These are phyloP conservation scores for Sequoiadendron giganteum DNA, from an alignment of 75 land plant species.

Conservation along the genomic window DNA sequence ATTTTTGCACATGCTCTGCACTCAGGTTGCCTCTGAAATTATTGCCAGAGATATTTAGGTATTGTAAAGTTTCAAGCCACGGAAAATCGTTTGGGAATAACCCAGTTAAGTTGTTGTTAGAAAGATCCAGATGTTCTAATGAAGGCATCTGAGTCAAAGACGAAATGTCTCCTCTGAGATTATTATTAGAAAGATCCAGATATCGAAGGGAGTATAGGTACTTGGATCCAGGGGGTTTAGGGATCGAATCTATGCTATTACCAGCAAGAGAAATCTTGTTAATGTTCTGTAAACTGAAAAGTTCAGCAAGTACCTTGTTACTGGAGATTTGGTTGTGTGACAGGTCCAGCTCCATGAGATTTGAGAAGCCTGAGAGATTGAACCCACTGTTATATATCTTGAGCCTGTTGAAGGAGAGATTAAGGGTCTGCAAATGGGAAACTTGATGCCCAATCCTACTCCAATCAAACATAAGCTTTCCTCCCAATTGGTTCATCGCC, in stretches of 20 bases:
- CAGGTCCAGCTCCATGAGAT: constrained; percentile 32
- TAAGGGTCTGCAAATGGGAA: constrained; percentile 24
- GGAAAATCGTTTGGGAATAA: constrained; percentile 46
- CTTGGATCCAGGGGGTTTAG: constrained; percentile 14
- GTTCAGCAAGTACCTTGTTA: neutral
- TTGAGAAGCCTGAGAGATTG: constrained; percentile 19
- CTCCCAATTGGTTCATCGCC: constrained; percentile 2
- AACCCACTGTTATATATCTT: constrained; percentile 11
- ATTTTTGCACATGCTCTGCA: constrained; percentile 18
- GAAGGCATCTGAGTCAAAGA: constrained; percentile 18
- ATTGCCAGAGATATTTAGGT: constrained; percentile 62
- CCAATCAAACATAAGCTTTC: neutral
- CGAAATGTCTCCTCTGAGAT: constrained; percentile 31
- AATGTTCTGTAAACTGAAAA: neutral
- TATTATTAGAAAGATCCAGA: constrained; percentile 45
- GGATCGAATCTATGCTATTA: constrained; percentile 28
- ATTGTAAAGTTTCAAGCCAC: constrained; percentile 16
- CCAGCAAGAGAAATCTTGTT: neutral
- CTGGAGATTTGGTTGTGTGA: constrained; percentile 19
- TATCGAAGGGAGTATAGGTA: constrained; percentile 12
- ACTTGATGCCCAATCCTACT: neutral
- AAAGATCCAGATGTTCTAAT: constrained; percentile 44
- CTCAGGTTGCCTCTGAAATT: constrained; percentile 35
- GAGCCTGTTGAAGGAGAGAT: constrained; percentile 57
- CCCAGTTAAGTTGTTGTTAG: constrained; percentile 40